A percentile compares a stretch with the other conserved stretches of the same genome.
Evolutionary conservation across 441 rosid species (phyloP).

Genomic region (Heliophila coronopifolia): DNA sequence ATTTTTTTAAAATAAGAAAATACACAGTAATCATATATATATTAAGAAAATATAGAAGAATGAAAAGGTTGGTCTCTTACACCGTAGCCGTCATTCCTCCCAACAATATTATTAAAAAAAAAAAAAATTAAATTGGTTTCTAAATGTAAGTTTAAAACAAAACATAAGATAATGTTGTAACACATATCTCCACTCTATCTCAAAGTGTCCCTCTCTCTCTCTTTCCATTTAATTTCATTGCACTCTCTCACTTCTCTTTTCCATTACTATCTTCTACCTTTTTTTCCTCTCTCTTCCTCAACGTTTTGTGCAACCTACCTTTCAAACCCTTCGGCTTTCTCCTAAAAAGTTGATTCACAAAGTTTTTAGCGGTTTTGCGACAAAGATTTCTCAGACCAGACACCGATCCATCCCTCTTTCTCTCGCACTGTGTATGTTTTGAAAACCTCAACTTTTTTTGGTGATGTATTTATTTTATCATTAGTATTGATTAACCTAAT

Average conservation of each 20-base stretch:
- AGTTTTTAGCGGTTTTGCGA: conserved; percentile 18
- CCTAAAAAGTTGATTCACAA: conserved; percentile 13
- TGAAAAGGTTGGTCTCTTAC: background rate
- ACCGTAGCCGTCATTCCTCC: background rate
- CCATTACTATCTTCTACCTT: conserved; percentile 64
- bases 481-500: no score
- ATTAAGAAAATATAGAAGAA: no score
- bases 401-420: conserved; percentile 21
- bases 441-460: no score
- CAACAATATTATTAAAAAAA: background rate
- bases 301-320: conserved; percentile 23
- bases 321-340: conserved; percentile 29
- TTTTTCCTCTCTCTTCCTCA: conserved; percentile 17
- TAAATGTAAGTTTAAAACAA: background rate
- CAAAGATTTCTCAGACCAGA: conserved; percentile 19
- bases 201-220: conserved; percentile 48
- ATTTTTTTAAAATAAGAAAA: no score
- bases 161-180: conserved; percentile 18
- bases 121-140: background rate
- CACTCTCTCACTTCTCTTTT: conserved; percentile 81
- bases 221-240: conserved; percentile 84
- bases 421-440: conserved; percentile 21
- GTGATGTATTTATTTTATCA: no score
- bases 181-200: conserved; percentile 23
- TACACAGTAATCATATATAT: no score